Conservation (phyloP, 2,329 filamentous ascomycete species). For the Ceratocystis destructans region DNA sequence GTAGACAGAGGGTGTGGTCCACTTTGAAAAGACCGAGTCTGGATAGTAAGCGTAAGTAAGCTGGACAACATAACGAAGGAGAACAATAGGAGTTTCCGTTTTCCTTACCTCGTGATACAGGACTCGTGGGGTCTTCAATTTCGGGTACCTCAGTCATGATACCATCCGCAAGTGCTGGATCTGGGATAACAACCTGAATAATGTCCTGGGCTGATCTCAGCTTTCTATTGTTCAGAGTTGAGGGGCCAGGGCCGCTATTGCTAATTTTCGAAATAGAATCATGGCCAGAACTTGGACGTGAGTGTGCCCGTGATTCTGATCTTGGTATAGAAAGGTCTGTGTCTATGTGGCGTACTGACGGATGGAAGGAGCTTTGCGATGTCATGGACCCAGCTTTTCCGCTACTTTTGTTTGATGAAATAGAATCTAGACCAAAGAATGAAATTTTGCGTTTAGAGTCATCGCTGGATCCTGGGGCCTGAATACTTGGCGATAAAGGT, state of each 20-base stretch:
- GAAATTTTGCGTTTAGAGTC: not conserved
- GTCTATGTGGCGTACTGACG: constrained; percentile 7
- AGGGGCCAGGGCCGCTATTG: constrained; percentile 9
- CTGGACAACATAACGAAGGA: not conserved
- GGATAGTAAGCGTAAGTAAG: not conserved
- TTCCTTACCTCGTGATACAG: constrained; percentile 6
- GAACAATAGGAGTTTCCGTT: not conserved
- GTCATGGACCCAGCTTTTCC: constrained; percentile 13
- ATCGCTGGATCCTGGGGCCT: constrained; percentile 12
- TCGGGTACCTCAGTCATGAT: constrained; percentile 6
- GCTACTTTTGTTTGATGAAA: constrained; percentile 7
- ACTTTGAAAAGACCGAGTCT: constrained; percentile 17
- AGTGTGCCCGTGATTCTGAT: constrained; percentile 11
- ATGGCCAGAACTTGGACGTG: constrained; percentile 4
- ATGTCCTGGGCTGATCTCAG: not conserved
- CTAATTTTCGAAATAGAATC: constrained; percentile 14
- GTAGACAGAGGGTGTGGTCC: constrained; percentile 11
- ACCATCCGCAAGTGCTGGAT: not conserved
- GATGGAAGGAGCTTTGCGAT: constrained; percentile 14
- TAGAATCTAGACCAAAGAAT: constrained; percentile 16
- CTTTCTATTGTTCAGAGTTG: constrained; percentile 4
- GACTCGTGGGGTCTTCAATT: constrained; percentile 9
- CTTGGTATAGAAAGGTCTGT: constrained; percentile 5
- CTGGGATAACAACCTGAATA: not conserved
- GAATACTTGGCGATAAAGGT: constrained; percentile 18